Conservation (phyloP, 2,329 filamentous ascomycete species). For the Zasmidium cellare region DNA sequence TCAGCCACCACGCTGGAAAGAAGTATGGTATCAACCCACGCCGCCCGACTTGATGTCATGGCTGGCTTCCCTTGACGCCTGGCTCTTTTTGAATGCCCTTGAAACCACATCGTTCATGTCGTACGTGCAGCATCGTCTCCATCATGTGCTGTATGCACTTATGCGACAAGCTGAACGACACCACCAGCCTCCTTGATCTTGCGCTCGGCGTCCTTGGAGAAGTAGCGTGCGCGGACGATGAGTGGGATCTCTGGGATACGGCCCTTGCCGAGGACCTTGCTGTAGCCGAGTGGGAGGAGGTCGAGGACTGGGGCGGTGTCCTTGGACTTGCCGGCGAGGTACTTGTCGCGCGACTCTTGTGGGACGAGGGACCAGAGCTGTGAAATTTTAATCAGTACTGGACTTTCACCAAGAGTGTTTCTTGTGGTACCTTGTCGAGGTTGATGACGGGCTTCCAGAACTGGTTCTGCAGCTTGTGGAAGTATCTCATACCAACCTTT, state of each 20-base stretch:
- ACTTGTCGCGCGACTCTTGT: constrained; percentile 87
- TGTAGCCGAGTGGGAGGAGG: constrained; percentile 94
- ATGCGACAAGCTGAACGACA: constrained; percentile 93
- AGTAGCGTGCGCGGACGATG: constrained; percentile 92
- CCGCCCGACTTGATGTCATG: constrained; percentile 11
- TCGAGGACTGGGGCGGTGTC: constrained; percentile 97
- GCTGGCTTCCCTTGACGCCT: constrained; percentile 15
- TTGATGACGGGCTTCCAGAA: constrained; percentile 99
- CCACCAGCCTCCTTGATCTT: constrained; percentile 99
- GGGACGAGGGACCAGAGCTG: constrained; percentile 96
- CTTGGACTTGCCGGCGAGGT: constrained; percentile 81
- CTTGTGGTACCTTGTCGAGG: constrained; percentile 79
- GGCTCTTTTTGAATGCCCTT: constrained; percentile 13
- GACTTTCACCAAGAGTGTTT: neutral
- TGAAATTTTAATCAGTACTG: neutral
- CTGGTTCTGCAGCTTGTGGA: constrained; percentile 94
- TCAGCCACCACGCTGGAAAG: constrained; percentile 54
- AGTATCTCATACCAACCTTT: constrained; percentile 67
- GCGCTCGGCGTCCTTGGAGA: constrained; percentile 93
- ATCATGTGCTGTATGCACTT: constrained; percentile 40
- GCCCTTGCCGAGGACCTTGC: constrained; percentile 98
- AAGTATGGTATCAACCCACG: constrained; percentile 29
- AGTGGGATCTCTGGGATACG: constrained; percentile 89
- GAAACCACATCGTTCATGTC: constrained; percentile 11
- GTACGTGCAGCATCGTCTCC: constrained; percentile 17